Evolutionary conservation across 164 flowering plant species (phyloP), one percentile per base, ranked within the genome.

Genomic region (Hamamelis virginiana): DNA sequence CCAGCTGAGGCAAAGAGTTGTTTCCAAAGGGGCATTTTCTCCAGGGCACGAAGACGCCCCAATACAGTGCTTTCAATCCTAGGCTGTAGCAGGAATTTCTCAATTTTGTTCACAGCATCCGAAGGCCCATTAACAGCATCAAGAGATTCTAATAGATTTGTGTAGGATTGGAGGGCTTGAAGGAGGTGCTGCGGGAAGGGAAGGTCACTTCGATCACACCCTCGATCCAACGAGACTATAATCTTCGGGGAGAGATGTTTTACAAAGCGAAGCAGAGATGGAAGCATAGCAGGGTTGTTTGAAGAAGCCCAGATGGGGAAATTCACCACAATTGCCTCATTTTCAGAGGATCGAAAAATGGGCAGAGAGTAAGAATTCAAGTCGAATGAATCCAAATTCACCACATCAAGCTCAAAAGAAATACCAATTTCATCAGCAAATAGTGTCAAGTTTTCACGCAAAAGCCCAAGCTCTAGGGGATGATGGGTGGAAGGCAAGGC

Each of bases 201-300:
- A n/a, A 87, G 77, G 33, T 92, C 97, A 5, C 63, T 72, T 46
- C 90, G 74, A 13, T 90, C 89, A 66, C 84, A 86, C 4, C 92
- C 92, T 67, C 86, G 72, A 52, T 92, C 96, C 50, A 85, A 67
- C 14, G 90, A 86, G 4, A 92, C 94, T 22, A 92, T 79, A 67
- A 92, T 84, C 57, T 82, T 90, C 1, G 97, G 96, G 0, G 85
- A 80, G 26, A 87, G 81, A 67, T 86, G 91, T 76, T 82, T 92
- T 16, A 92, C 78, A 33, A 90, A 80, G 10, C 87, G 87, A 10
- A 92, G 91, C 58, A 90, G 66, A 12, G 64, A 64, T 2, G 89
- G 92, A 1, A 81, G 19, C 1, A 78, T 57, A 8, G 81, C 59
- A 0, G 83, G 83, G 52, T 75, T 67, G 46, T 58, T 77, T 0